Base-by-base conservation (phyloP, 2,329 filamentous ascomycete genomes). In the Cordyceps fumosorosea region DNA sequence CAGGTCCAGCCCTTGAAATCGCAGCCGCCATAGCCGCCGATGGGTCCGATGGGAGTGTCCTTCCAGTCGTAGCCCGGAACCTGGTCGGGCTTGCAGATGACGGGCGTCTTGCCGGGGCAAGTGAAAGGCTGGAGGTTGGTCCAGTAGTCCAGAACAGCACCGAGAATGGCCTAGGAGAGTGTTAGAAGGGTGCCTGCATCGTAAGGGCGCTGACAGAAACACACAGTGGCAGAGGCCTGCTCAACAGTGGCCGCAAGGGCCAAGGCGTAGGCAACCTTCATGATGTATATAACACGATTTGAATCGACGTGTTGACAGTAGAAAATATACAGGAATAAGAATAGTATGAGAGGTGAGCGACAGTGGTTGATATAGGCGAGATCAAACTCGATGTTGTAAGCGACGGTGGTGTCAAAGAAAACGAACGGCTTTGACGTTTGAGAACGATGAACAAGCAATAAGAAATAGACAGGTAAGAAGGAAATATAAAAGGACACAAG, bases 61-160 rank as follows among this genome's bases (percentile, higher is more conserved):
- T 75, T 75, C 84, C 89, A 97, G 79, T 88, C 78, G 74, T 89
- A 95, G 56, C 91, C 92, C 24, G 70, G 67, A 65, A 82, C 76
- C 78, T 96, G 90, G 67, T 86, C 75, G n/a, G 82, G 73, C 63
- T 83, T 85, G 77, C 93, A 97, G 69, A 88, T 76, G 79, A 95
- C 95, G 79, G 91, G 78, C 70, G 83, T 85, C 81, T 90, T 91
- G 63, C 78, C 76, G 14, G 91, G 91, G 74, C 81, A 88, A 55
- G 80, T 79, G 81, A 86, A 96, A 64, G 80, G 72, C 60, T 72
- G 68, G 56, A 78, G 77, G 26, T 69, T 60, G 12, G 65, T 62
- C 65, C 67, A 68, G 24, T 64, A 58, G n/a, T 62, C 63, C 50
- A 66, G 66, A 50, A 66, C 42, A 45, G 53, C 55, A 48, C 64